Base-by-base conservation (phyloP, 2,329 filamentous ascomycete species). In the Aspergillus glaucus region DNA sequence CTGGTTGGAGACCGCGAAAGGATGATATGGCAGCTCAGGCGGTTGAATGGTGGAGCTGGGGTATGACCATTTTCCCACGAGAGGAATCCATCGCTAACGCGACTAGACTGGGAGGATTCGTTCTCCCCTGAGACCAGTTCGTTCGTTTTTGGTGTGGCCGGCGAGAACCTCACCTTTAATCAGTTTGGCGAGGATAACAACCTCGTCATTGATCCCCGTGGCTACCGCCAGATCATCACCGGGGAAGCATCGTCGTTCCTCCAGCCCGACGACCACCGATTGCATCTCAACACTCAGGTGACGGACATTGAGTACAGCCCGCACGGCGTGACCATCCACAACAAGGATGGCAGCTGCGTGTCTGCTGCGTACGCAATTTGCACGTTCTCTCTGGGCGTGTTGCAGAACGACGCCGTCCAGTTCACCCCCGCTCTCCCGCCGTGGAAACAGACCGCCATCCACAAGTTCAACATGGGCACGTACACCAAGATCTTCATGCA, bases 401-500 rank as follows among this genome's bases (percentile, higher is more conserved):
- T 87, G 1, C 84, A 87, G 59, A 79, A 81, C 52, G 73, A 81
- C 2, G 74, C 70, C 0, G 75, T 87, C 1, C 62, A 65, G 0
- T 88, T 87, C 60, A 60, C 71, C 9, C 84, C 85, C 0, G 55
- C 67, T 4, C 69, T 87, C 0, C 85, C 84, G 0, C 63, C 64
- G 2, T 87, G 83, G 84, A 87, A 88, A 64, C 70, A 76, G 12
- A 75, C 74, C 2, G 79, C 81, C 0, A 84, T 87, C 45, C 75
- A 79, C 3, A 80, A 77, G 34, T 86, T 86, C 62, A 71, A 75
- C 52, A 86, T 87, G 79, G 84, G 80, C 6, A 86, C 82, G 0
- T 88, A 87, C 66, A 87, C 83, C 45, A 88, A 88, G 62, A 79
- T 87, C 52, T 87, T 87, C 66, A 69, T 85, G 51, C 84, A 86